phyloP scores from a whole-genome alignment of 176 grass and related monocot species.

The Calamus simplicifolius region DNA sequence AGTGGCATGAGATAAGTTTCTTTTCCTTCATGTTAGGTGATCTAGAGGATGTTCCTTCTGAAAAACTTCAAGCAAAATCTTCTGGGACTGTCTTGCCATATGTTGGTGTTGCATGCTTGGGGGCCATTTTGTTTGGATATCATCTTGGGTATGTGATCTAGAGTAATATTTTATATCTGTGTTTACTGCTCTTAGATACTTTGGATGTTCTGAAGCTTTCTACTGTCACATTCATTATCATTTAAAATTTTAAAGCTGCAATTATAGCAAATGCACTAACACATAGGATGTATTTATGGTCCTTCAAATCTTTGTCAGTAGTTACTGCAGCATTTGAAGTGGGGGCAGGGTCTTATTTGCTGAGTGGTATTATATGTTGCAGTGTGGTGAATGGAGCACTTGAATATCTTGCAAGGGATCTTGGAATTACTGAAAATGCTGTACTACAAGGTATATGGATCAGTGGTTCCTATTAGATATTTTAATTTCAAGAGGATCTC shows the following conservation, averaged over 20 bases:
- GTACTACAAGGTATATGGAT: constrained; percentile 57
- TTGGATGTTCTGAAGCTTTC: no score
- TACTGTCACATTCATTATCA: no score
- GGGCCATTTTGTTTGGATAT: constrained; percentile 94
- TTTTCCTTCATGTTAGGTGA: constrained; percentile 45
- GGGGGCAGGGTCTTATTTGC: no score
- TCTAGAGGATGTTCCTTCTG: constrained; percentile 44
- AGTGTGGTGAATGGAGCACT: constrained; percentile 96
- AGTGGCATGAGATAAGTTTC: background rate
- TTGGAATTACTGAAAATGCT: constrained; percentile 75
- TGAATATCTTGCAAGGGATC: constrained; percentile 85
- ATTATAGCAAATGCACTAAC: no score
- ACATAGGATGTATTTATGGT: no score
- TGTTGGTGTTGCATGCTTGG: constrained; percentile 93
- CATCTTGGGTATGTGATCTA: constrained; percentile 71
- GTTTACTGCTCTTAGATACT: background rate
- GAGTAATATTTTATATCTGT: background rate
- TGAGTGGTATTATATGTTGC: constrained; percentile 7
- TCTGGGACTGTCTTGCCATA: constrained; percentile 85
- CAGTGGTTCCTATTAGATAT: constrained; percentile 1
- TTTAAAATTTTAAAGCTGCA: no score
- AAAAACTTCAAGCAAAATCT: constrained; percentile 61
- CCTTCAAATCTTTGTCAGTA: no score
- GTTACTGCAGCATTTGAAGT: no score
- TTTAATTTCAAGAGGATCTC: no score